Percentiles rank a stretch among this genome's conserved stretches.
Evolutionary conservation across 495 filamentous ascomycete species (phyloP).

Genomic region (Cladorrhinum samala): DNA sequence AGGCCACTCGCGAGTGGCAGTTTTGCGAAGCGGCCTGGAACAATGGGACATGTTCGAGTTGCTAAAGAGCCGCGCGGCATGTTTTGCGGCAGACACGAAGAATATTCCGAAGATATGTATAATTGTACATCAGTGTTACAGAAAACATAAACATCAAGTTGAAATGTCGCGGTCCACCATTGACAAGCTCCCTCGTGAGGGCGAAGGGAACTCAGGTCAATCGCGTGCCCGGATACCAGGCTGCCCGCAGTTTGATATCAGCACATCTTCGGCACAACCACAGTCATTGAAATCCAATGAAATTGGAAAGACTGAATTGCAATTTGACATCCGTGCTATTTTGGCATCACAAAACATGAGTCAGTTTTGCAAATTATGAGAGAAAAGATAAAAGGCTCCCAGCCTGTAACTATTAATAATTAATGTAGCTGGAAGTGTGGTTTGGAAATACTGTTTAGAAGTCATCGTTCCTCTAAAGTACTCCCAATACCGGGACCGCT

Average conservation of each 20-base stretch:
- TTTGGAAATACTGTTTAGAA: too few relatives aligned
- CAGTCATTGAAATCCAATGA: conserved; percentile 56
- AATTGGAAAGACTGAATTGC: conserved; percentile 62
- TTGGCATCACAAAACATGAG: too few relatives aligned
- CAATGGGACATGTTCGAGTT: too few relatives aligned
- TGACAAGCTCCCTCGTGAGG: conserved; percentile 14
- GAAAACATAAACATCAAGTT: background rate
- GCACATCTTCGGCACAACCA: conserved; percentile 84
- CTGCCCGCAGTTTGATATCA: conserved; percentile 45
- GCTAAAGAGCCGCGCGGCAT: too few relatives aligned
- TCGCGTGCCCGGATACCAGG: conserved; percentile 35
- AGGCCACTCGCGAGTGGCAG: too few relatives aligned
- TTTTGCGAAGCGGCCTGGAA: too few relatives aligned
- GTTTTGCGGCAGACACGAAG: too few relatives aligned
- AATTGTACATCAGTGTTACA: too few relatives aligned
- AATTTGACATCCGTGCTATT: conserved; percentile 99
- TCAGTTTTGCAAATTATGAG: background rate
- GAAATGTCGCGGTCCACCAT: conserved; percentile 30
- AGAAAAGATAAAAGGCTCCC: background rate
- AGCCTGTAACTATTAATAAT: background rate
- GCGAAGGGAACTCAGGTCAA: conserved; percentile 9
- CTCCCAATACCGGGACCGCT: background rate
- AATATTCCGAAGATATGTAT: too few relatives aligned
- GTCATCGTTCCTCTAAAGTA: background rate
- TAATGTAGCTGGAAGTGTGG: too few relatives aligned